phyloP scores from a whole-genome alignment of 2,329 filamentous ascomycete genomes.

The Didymella keratinophila region DNA sequence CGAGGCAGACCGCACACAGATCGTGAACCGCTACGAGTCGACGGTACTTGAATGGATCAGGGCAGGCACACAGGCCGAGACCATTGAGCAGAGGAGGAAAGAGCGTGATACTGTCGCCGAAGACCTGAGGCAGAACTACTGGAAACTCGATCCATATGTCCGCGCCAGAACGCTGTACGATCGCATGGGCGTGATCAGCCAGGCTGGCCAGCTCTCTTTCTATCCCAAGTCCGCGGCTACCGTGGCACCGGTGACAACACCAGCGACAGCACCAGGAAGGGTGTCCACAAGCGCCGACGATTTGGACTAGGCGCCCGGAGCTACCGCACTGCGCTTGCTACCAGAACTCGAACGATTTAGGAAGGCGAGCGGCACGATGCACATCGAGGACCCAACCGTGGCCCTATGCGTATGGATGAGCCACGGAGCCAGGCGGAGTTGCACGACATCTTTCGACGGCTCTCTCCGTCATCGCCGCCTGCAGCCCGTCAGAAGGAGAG shows the following conservation, averaged over 20 bases:
- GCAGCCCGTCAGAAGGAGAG: neutral
- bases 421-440: neutral
- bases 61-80: slow-evolving; percentile 51
- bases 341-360: neutral
- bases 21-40: slow-evolving; percentile 78
- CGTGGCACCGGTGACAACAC: slow-evolving; percentile 19
- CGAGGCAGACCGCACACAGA: slow-evolving; percentile 66
- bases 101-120: slow-evolving; percentile 69
- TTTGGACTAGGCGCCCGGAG: slow-evolving; percentile 37
- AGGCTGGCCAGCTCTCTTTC: slow-evolving; percentile 73
- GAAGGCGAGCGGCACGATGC: neutral
- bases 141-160: slow-evolving; percentile 87
- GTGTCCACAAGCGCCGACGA: slow-evolving; percentile 45
- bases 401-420: neutral
- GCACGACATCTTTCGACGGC: neutral
- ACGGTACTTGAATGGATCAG: slow-evolving; percentile 79
- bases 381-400: neutral
- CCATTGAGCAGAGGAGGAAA: slow-evolving; percentile 58
- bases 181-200: slow-evolving; percentile 73
- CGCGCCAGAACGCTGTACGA: slow-evolving; percentile 87
- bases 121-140: slow-evolving; percentile 78
- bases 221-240: slow-evolving; percentile 60
- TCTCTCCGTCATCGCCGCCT: neutral
- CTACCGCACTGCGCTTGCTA: neutral
- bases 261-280: slow-evolving; percentile 16